phyloP scores from a whole-genome alignment of 169 alveolate genomes.

The Plasmodium gonderi region DNA sequence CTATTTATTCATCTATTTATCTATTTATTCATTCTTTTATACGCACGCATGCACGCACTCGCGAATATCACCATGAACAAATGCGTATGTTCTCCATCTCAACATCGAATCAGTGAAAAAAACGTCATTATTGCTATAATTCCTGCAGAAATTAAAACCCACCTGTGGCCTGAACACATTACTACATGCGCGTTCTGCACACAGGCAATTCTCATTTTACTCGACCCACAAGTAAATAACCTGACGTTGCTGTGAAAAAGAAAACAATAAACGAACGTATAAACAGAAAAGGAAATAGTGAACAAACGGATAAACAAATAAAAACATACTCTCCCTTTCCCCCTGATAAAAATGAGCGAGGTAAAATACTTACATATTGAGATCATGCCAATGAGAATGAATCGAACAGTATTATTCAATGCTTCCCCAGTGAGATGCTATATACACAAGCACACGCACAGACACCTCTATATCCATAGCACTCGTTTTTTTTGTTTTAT shows the following conservation, averaged over 20 bases:
- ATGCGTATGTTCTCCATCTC: not conserved
- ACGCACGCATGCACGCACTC: not conserved
- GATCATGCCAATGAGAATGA: not conserved
- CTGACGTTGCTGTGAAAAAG: not conserved
- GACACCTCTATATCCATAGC: too few species aligned
- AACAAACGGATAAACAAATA: not conserved
- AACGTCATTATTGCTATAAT: too few species aligned
- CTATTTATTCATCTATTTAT: too few species aligned
- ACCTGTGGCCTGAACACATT: too few species aligned
- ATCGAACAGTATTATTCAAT: too few species aligned
- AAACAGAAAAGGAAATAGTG: not conserved
- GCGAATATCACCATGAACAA: too few species aligned
- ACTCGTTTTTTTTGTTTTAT: too few species aligned
- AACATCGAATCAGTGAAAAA: not conserved
- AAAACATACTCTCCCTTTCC: not conserved
- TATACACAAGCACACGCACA: not conserved
- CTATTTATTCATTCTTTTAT: too few species aligned
- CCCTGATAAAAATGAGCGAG: not conserved
- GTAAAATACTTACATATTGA: not conserved
- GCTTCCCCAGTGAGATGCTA: not conserved
- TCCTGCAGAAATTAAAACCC: too few species aligned
- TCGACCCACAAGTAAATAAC: not conserved
- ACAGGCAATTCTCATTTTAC: not conserved
- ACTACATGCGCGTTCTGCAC: too few species aligned
- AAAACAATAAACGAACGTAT: not conserved